Evolutionary conservation across 2,329 filamentous ascomycete genomes (phyloP).

Genomic region (Seiridium cupressi): DNA sequence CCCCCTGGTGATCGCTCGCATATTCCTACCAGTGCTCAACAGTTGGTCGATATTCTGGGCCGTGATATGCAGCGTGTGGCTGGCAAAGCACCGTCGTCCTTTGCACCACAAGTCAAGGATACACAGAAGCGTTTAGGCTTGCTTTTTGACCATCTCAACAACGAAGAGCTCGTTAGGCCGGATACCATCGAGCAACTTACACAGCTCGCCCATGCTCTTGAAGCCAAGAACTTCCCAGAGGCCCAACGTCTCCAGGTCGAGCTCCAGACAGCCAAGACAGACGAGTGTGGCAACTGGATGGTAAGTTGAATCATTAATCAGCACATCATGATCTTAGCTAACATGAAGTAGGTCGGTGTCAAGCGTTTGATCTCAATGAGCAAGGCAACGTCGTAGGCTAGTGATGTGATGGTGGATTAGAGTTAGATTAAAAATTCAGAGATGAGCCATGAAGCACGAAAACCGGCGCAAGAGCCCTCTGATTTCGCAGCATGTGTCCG

Average conservation of each 20-base stretch:
- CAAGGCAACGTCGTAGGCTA: constrained; percentile 63
- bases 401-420: not conserved
- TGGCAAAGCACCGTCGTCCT: constrained; percentile 78
- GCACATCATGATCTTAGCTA: constrained; percentile 30
- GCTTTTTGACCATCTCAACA: constrained; percentile 97
- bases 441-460: constrained; percentile 1
- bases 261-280: constrained; percentile 72
- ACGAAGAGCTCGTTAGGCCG: constrained; percentile 82
- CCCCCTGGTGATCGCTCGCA: constrained; percentile 87
- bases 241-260: constrained; percentile 71
- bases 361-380: constrained; percentile 80
- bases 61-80: constrained; percentile 89
- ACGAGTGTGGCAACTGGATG: constrained; percentile 86
- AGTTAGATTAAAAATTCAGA: not conserved
- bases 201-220: constrained; percentile 63
- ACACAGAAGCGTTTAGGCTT: constrained; percentile 90
- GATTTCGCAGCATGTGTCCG: too few relatives aligned
- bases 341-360: constrained; percentile 62
- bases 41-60: constrained; percentile 76
- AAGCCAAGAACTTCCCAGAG: constrained; percentile 65
- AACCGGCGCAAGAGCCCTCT: not conserved
- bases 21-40: constrained; percentile 74
- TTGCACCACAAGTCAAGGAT: constrained; percentile 86
- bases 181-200: constrained; percentile 70
- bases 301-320: constrained; percentile 46